These are phyloP conservation scores for Phytophthora constricta DNA, from an alignment of 352 stramenopile species.

Conservation along the genomic window DNA sequence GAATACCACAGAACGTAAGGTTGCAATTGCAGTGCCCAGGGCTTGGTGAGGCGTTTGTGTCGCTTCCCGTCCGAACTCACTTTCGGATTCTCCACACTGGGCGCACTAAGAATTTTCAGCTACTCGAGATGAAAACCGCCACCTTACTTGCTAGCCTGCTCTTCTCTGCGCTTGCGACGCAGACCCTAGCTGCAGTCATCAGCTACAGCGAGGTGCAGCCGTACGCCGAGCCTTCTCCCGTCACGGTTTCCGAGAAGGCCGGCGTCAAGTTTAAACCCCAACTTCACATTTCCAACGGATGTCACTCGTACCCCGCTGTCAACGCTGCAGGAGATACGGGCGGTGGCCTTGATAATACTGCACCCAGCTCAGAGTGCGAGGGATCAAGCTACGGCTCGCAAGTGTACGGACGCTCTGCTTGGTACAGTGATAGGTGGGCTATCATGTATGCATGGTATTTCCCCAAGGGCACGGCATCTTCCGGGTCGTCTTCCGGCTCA, in stretches of 20 bases:
- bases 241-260: slow-evolving; percentile 6
- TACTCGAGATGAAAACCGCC: too few species aligned
- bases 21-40: too few species aligned
- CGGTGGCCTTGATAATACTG: slow-evolving; percentile 26
- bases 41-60: too few species aligned
- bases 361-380: slow-evolving; percentile 29
- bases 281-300: slow-evolving; percentile 17
- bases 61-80: too few species aligned
- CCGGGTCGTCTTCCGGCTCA: slow-evolving; percentile 11
- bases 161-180: background rate
- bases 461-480: slow-evolving; percentile 43
- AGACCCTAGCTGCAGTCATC: slow-evolving; percentile 16
- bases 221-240: slow-evolving; percentile 17
- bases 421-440: slow-evolving; percentile 32
- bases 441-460: slow-evolving; percentile 59
- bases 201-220: slow-evolving; percentile 23
- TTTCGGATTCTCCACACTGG: too few species aligned
- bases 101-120: too few species aligned
- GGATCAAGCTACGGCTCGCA: slow-evolving; percentile 29
- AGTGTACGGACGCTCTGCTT: slow-evolving; percentile 34
- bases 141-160: too few species aligned
- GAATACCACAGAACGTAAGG: too few species aligned
- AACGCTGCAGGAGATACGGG: slow-evolving; percentile 35
- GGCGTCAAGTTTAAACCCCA: slow-evolving; percentile 17
- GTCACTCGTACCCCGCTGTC: slow-evolving; percentile 15